phyloP scores from a whole-genome alignment of 176 grass and related monocot genomes.

The Ananas comosus region DNA sequence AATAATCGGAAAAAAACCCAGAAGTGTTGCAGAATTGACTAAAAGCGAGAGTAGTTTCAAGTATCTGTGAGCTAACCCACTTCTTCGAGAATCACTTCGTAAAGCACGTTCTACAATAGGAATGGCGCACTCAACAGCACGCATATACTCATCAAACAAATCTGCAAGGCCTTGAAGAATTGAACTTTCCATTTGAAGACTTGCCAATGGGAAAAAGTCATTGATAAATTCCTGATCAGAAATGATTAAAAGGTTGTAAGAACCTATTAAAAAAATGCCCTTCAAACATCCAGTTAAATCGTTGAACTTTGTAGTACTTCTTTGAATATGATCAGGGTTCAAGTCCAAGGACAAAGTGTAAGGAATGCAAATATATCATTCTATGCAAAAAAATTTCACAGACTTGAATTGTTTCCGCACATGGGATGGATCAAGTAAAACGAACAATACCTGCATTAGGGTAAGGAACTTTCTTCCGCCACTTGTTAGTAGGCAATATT shows the following conservation, averaged over 20 bases:
- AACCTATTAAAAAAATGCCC: background rate
- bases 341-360: too few relatives aligned
- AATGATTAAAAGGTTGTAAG: background rate
- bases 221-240: constrained; percentile 31
- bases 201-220: constrained; percentile 25
- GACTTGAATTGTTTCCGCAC: background rate
- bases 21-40: constrained; percentile 35
- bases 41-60: constrained; percentile 36
- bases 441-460: constrained; percentile 19
- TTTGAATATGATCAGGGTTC: background rate
- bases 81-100: background rate
- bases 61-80: constrained; percentile 4
- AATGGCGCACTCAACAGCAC: constrained; percentile 19
- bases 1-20: constrained; percentile 34
- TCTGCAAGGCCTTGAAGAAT: constrained; percentile 26
- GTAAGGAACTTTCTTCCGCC: constrained; percentile 41
- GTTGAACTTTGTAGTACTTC: background rate
- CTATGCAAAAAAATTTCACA: too few relatives aligned
- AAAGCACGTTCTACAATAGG: background rate
- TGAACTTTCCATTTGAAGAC: constrained; percentile 24
- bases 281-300: background rate
- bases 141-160: constrained; percentile 38
- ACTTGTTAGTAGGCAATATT: constrained; percentile 37
- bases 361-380: too few relatives aligned
- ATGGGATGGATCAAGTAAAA: background rate